These are phyloP conservation scores for Raffaelea arxii DNA, from an alignment of 2,329 filamentous ascomycete species.

Conservation along the genomic window DNA sequence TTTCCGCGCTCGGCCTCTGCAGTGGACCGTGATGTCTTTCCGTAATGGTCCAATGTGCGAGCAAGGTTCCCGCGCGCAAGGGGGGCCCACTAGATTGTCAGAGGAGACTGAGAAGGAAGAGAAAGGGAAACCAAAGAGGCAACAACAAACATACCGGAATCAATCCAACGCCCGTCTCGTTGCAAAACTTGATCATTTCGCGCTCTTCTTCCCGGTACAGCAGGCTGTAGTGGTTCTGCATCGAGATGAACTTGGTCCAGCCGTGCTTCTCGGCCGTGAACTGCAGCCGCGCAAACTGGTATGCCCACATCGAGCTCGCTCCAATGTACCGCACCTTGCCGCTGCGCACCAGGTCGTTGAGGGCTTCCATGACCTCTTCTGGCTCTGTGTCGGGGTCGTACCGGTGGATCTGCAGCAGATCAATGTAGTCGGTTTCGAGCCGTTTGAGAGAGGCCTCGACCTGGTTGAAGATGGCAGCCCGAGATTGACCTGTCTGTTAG, in stretches of 20 bases:
- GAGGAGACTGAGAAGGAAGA: background rate
- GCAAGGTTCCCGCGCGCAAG: conserved; percentile 28
- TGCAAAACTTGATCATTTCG: conserved; percentile 33
- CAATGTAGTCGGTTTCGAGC: conserved; percentile 26
- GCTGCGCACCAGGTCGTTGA: conserved; percentile 48
- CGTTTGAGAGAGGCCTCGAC: conserved; percentile 26
- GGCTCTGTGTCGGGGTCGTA: conserved; percentile 42
- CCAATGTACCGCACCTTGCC: conserved; percentile 50
- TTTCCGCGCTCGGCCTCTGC: conserved; percentile 6
- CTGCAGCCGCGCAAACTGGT: conserved; percentile 45
- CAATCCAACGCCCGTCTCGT: conserved; percentile 28
- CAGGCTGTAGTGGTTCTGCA: conserved; percentile 53
- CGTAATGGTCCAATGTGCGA: conserved; percentile 19
- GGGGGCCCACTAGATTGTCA: conserved; percentile 22
- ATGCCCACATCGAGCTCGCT: conserved; percentile 40
- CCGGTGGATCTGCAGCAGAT: conserved; percentile 53
- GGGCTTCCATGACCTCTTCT: conserved; percentile 54
- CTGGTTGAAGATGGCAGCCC: conserved; percentile 28
- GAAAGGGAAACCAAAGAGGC: background rate
- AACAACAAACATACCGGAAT: conserved; percentile 17
- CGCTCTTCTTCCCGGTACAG: conserved; percentile 54
- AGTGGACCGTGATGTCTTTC: conserved; percentile 16
- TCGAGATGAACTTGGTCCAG: conserved; percentile 52
- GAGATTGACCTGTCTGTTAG: conserved; percentile 19
- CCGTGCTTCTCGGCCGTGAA: conserved; percentile 45